Evolutionary conservation across 140 eudicot genomes (phyloP).

Genomic region (Bidens hawaiensis): DNA sequence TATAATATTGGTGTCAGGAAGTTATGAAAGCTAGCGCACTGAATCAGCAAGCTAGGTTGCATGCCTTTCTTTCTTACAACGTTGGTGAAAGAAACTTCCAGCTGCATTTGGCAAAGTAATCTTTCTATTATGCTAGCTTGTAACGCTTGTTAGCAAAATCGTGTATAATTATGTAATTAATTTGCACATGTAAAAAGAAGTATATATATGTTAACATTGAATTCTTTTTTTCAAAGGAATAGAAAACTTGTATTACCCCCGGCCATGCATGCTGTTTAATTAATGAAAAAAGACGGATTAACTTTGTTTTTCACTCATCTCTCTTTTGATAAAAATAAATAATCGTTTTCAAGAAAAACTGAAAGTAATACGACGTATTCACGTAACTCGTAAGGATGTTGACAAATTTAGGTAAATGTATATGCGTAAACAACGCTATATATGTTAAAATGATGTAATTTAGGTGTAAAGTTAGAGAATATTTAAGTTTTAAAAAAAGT

Average conservation of each 20-base stretch:
- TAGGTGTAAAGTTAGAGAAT: too few relatives aligned
- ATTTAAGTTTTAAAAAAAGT: too few relatives aligned
- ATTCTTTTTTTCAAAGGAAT: not conserved
- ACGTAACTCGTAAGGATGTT: not conserved
- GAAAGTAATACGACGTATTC: not conserved
- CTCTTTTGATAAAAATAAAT: not conserved
- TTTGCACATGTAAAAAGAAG: too few relatives aligned
- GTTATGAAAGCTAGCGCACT: not conserved
- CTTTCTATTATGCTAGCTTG: too few relatives aligned
- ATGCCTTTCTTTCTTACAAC: slow-evolving; percentile 5
- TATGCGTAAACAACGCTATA: not conserved
- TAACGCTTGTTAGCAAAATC: too few relatives aligned
- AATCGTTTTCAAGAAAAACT: not conserved
- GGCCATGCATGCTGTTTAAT: not conserved
- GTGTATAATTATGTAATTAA: too few relatives aligned
- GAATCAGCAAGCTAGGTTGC: too few relatives aligned
- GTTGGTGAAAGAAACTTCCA: not conserved
- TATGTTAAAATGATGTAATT: too few relatives aligned
- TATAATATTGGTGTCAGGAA: slow-evolving; percentile 18
- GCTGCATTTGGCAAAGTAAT: slow-evolving; percentile 4
- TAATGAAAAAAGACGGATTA: not conserved
- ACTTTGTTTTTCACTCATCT: not conserved
- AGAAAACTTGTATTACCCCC: not conserved
- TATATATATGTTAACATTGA: not conserved
- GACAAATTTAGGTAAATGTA: not conserved